These are phyloP conservation scores for Yamadazyma olivae DNA, from an alignment of 805 yeast genomes.

Conservation along the genomic window DNA sequence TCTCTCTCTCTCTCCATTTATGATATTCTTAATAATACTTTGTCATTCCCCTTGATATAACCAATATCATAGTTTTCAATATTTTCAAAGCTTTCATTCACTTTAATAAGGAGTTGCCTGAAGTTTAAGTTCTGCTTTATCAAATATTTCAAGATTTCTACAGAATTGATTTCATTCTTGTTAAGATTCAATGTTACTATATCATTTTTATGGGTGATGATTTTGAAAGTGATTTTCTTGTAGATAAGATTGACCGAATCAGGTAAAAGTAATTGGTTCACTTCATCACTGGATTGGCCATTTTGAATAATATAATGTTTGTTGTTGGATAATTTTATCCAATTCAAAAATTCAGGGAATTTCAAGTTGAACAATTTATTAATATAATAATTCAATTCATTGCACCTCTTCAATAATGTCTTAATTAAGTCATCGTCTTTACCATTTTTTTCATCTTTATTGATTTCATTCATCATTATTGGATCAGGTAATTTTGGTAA, in stretches of 20 bases:
- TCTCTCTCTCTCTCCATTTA: too few relatives aligned
- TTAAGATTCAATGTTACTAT: slow-evolving; percentile 23
- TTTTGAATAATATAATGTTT: slow-evolving; percentile 5
- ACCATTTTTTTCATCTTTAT: slow-evolving; percentile 6
- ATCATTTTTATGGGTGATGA: slow-evolving; percentile 24
- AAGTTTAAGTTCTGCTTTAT: slow-evolving; percentile 23
- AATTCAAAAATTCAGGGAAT: slow-evolving; percentile 21
- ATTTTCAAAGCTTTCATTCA: slow-evolving; percentile 24
- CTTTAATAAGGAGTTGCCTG: slow-evolving; percentile 23
- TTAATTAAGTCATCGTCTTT: slow-evolving; percentile 7
- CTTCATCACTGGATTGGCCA: slow-evolving; percentile 14
- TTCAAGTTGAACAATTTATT: slow-evolving; percentile 17
- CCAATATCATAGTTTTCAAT: slow-evolving; percentile 22
- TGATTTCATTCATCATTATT: slow-evolving; percentile 13
- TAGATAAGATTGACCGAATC: slow-evolving; percentile 17
- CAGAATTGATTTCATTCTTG: slow-evolving; percentile 18
- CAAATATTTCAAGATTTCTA: slow-evolving; percentile 23
- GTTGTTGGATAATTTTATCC: slow-evolving; percentile 23
- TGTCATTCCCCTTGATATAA: slow-evolving; percentile 3
- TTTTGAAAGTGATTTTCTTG: slow-evolving; percentile 13
- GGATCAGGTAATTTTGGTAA: slow-evolving; percentile 34
- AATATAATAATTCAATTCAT: slow-evolving; percentile 24
- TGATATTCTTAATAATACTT: slow-evolving; percentile 1
- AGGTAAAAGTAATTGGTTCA: slow-evolving; percentile 18
- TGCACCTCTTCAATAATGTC: slow-evolving; percentile 18